Conservation (phyloP, 805 yeast species). For the Zygoascus bituminiphila region DNA sequence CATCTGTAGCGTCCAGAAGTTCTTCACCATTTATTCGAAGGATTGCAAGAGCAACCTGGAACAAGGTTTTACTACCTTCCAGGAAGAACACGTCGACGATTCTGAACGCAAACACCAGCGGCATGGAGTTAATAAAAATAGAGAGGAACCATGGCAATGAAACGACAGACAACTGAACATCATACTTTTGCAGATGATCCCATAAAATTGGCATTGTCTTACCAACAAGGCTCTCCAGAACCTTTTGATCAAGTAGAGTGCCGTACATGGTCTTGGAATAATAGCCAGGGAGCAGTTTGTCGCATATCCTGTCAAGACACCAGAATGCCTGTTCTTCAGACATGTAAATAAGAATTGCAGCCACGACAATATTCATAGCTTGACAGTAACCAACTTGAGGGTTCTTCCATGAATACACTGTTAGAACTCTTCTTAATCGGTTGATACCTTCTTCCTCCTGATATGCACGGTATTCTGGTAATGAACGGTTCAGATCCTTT, state of each 20-base stretch:
- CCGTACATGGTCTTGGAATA: conserved; percentile 98
- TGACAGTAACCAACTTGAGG: conserved; percentile 98
- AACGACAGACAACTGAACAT: conserved; percentile 86
- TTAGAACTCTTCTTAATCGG: conserved; percentile 75
- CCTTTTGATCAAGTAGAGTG: conserved; percentile 85
- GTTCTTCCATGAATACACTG: conserved; percentile 94
- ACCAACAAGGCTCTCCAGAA: conserved; percentile 82
- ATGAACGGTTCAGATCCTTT: conserved; percentile 85
- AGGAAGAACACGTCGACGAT: conserved; percentile 83
- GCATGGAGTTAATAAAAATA: conserved; percentile 85
- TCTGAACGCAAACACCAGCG: conserved; percentile 84
- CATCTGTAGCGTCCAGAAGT: conserved; percentile 72
- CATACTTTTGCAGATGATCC: conserved; percentile 69
- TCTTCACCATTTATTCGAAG: conserved; percentile 81
- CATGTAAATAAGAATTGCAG: conserved; percentile 50
- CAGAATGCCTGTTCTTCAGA: conserved; percentile 97
- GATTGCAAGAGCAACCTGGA: conserved; percentile 91
- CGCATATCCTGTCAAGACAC: conserved; percentile 77
- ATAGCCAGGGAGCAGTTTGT: conserved; percentile 84
- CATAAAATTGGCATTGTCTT: conserved; percentile 83
- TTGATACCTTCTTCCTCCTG: conserved; percentile 80
- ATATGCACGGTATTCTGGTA: conserved; percentile 94
- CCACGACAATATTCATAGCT: conserved; percentile 83
- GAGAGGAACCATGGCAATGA: conserved; percentile 96
- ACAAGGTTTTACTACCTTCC: conserved; percentile 81